Conservation (phyloP, 768 basidiomycete species). For the Russula compacta region DNA sequence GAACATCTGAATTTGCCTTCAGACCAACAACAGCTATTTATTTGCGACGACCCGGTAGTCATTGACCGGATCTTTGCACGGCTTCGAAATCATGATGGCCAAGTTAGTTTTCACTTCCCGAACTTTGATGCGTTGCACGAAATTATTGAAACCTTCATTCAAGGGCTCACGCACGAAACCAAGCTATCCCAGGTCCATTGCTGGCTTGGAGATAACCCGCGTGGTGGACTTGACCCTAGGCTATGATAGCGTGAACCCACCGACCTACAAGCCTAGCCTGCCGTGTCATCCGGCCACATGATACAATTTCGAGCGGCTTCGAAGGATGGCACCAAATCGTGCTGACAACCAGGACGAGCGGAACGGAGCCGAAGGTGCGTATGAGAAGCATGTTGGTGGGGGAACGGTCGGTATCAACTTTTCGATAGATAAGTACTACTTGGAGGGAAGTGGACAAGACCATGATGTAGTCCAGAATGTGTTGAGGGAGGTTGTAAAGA, state of each 20-base stretch:
- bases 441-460: slow-evolving; percentile 66
- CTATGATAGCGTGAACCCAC: slow-evolving; percentile 70
- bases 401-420: neutral
- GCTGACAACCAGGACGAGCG: slow-evolving; percentile 73
- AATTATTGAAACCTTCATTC: slow-evolving; percentile 2
- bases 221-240: slow-evolving; percentile 71
- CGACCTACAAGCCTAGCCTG: slow-evolving; percentile 48
- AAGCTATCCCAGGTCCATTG: slow-evolving; percentile 55
- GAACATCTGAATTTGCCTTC: neutral
- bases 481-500: slow-evolving; percentile 51
- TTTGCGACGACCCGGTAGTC: slow-evolving; percentile 56
- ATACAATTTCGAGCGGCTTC: slow-evolving; percentile 59
- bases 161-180: slow-evolving; percentile 23
- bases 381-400: neutral
- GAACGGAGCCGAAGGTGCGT: slow-evolving; percentile 80
- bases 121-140: neutral
- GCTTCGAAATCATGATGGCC: slow-evolving; percentile 49
- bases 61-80: slow-evolving; percentile 61
- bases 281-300: slow-evolving; percentile 81
- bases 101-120: slow-evolving; percentile 21
- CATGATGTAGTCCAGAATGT: slow-evolving; percentile 36
- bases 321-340: slow-evolving; percentile 41
- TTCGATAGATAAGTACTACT: slow-evolving; percentile 71
- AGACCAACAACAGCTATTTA: slow-evolving; percentile 82
- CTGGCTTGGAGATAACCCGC: slow-evolving; percentile 46